Percentiles rank a stretch among this genome's conserved stretches.
phyloP scores from a whole-genome alignment of 352 stramenopile genomes.

The Phytophthora sp. region DNA sequence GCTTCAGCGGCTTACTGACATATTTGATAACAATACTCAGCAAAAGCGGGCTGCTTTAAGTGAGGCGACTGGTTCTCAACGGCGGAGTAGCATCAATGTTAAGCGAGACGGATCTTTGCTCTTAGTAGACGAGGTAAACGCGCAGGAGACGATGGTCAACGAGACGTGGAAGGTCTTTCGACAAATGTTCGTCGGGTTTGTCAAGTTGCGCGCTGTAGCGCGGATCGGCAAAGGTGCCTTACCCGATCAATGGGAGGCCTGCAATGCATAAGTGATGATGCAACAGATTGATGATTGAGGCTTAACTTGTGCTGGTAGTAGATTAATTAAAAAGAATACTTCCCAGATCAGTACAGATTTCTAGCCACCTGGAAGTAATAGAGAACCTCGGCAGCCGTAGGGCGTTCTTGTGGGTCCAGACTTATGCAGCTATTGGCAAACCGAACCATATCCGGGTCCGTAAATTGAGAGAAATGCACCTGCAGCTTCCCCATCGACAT shows the following conservation, averaged over 20 bases:
- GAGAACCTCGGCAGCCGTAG: constrained; percentile 7
- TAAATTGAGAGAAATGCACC: background rate
- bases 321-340: too few relatives aligned
- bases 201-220: constrained; percentile 53
- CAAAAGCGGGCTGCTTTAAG: background rate
- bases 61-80: background rate
- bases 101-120: constrained; percentile 24
- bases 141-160: constrained; percentile 49
- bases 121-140: constrained; percentile 47
- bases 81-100: constrained; percentile 30
- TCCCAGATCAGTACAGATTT: too few relatives aligned
- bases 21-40: constrained; percentile 21
- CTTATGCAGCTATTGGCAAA: constrained; percentile 14
- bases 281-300: too few relatives aligned
- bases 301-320: too few relatives aligned
- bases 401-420: constrained; percentile 5
- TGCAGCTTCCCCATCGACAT: constrained; percentile 7
- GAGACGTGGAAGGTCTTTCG: constrained; percentile 82
- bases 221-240: constrained; percentile 62
- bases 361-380: background rate
- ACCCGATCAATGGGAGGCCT: constrained; percentile 55
- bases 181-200: constrained; percentile 70
- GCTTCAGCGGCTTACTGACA: constrained; percentile 46
- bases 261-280: background rate
- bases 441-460: background rate